phyloP scores from a whole-genome alignment of 2,329 filamentous ascomycete genomes.

The Claviceps sorghi region DNA sequence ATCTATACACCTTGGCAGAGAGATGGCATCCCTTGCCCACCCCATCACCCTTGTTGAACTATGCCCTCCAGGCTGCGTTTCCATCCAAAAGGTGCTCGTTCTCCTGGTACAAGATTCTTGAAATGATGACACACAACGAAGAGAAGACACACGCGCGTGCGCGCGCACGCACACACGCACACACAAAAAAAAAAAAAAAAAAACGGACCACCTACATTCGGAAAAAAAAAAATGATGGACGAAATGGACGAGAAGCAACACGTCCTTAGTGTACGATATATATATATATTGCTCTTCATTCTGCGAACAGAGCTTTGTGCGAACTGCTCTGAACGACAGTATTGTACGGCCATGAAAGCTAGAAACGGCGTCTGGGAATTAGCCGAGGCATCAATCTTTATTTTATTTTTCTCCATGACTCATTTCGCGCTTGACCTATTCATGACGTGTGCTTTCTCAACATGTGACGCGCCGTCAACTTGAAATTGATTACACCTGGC shows the following conservation, averaged over 20 bases:
- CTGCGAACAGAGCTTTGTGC: conserved; percentile 27
- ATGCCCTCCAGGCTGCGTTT: background rate
- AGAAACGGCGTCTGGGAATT: conserved; percentile 16
- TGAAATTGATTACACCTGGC: too few species aligned
- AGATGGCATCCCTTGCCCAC: background rate
- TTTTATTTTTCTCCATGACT: conserved; percentile 9
- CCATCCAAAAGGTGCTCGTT: background rate
- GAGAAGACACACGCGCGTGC: too few species aligned
- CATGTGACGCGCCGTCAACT: too few species aligned
- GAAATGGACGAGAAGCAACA: background rate
- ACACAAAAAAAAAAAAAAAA: background rate
- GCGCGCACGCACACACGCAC: background rate
- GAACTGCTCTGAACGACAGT: conserved; percentile 23
- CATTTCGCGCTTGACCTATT: too few species aligned
- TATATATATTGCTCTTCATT: conserved; percentile 15
- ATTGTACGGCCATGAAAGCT: conserved; percentile 15
- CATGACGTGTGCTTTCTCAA: too few species aligned
- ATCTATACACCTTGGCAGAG: background rate
- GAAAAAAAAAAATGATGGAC: background rate
- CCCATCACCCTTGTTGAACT: background rate
- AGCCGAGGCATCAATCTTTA: conserved; percentile 8
- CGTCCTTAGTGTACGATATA: conserved; percentile 24
- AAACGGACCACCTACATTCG: background rate
- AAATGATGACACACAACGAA: background rate
- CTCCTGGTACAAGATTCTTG: background rate